A percentile compares a stretch with the other conserved stretches of the same genome.
Conservation (phyloP, 805 yeast species). For the Yarrowia alimentaria region DNA sequence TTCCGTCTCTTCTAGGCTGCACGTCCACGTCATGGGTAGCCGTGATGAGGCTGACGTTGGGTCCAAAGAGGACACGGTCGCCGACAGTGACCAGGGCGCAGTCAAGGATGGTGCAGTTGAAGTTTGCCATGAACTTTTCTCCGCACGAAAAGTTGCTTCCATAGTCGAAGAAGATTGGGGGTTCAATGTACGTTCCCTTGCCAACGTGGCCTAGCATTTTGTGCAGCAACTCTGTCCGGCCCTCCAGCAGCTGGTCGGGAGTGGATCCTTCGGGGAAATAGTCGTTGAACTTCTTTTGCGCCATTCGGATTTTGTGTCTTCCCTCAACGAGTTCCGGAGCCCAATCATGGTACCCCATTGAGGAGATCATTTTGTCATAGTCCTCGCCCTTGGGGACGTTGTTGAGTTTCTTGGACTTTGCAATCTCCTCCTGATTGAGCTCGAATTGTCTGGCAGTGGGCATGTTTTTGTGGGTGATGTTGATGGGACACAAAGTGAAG, state of each 20-base stretch:
- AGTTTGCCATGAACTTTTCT: conserved; percentile 58
- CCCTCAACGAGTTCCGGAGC: conserved; percentile 37
- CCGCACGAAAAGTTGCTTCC: conserved; percentile 63
- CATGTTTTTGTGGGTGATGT: not conserved
- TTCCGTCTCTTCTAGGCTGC: conserved; percentile 43
- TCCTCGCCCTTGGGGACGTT: conserved; percentile 36
- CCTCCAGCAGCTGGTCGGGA: conserved; percentile 38
- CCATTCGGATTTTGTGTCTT: conserved; percentile 37
- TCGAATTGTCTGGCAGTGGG: not conserved
- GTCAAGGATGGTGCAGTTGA: conserved; percentile 53
- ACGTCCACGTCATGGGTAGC: conserved; percentile 66
- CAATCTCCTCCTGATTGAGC: conserved; percentile 11
- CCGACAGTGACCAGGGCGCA: conserved; percentile 62
- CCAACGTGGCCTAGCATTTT: conserved; percentile 52
- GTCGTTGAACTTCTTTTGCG: conserved; percentile 37
- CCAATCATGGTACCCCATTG: conserved; percentile 46
- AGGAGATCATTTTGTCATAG: conserved; percentile 57
- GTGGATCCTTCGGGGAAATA: conserved; percentile 32
- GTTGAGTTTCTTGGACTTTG: not conserved
- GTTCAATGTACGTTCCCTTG: conserved; percentile 47
- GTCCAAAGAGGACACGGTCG: conserved; percentile 58
- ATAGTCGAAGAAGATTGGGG: conserved; percentile 62
- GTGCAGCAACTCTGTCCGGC: conserved; percentile 43
- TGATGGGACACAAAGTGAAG: not conserved
- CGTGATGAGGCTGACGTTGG: conserved; percentile 57